Conservation (phyloP, 2,329 filamentous ascomycete genomes). For the Colletotrichum paranaense region DNA sequence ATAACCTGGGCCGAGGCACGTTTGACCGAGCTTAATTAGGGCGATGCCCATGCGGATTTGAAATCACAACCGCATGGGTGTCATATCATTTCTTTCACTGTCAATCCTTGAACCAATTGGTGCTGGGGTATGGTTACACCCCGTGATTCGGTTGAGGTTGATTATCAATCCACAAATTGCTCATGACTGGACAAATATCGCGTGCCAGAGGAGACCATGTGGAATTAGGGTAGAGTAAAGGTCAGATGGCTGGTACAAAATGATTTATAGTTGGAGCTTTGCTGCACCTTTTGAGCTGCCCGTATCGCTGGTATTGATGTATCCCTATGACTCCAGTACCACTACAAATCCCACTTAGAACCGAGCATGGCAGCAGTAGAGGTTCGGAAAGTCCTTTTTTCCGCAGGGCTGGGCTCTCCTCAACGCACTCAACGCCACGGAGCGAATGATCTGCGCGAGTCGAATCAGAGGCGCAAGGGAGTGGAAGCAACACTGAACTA, state of each 20-base stretch:
- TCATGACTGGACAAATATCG: constrained; percentile 35
- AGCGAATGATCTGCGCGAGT: neutral
- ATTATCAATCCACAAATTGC: constrained; percentile 40
- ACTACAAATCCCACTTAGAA: no score
- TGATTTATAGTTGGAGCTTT: neutral
- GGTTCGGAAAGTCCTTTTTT: constrained; percentile 4
- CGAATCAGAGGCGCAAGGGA: neutral
- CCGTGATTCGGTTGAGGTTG: constrained; percentile 22
- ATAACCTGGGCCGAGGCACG: neutral
- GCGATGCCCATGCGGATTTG: neutral
- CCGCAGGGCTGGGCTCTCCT: neutral
- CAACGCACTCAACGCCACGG: neutral
- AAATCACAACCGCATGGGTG: neutral
- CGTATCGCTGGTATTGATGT: neutral
- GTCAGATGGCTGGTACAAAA: no score
- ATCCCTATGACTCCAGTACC: neutral
- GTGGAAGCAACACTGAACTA: constrained; percentile 51
- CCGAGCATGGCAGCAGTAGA: constrained; percentile 29
- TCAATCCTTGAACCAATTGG: neutral
- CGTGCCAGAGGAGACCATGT: constrained; percentile 39
- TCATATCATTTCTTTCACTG: neutral
- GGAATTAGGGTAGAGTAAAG: neutral
- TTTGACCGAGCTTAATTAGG: neutral
- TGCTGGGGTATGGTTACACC: neutral
- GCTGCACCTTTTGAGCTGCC: no score